Evolutionary conservation across 164 flowering plant genomes (phyloP).

Genomic region (Vitis cinerea): DNA sequence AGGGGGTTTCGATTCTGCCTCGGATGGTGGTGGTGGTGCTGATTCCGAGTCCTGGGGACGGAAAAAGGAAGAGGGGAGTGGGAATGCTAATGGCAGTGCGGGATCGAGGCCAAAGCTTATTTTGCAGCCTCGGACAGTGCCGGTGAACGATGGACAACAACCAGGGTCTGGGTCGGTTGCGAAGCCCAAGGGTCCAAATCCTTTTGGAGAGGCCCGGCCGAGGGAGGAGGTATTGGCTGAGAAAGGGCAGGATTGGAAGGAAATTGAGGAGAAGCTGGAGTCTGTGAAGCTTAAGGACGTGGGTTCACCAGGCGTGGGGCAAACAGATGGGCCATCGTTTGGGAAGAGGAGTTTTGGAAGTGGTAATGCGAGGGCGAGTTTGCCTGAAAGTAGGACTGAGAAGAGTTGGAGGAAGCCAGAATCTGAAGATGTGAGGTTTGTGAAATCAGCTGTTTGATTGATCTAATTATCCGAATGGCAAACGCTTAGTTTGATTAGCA

Average conservation of each 20-base stretch:
- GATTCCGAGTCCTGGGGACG: constrained; percentile 55
- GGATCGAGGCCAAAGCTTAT: constrained; percentile 67
- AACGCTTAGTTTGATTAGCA: too few relatives aligned
- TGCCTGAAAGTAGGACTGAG: constrained; percentile 32
- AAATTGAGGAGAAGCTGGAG: constrained; percentile 85
- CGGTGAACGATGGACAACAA: constrained; percentile 37
- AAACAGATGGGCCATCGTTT: constrained; percentile 19
- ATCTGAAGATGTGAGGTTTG: constrained; percentile 28
- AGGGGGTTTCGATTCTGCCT: constrained; percentile 26
- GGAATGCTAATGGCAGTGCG: constrained; percentile 9
- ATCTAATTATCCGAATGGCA: neutral
- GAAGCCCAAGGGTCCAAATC: constrained; percentile 64
- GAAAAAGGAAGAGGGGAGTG: constrained; percentile 36
- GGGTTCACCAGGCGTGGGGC: constrained; percentile 13
- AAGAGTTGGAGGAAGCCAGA: constrained; percentile 77
- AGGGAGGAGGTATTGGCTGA: constrained; percentile 93
- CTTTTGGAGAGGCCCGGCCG: constrained; percentile 96
- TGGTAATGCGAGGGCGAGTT: constrained; percentile 36
- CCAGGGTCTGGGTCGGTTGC: constrained; percentile 19
- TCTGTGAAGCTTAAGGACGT: constrained; percentile 60
- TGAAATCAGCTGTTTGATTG: neutral
- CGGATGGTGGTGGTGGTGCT: constrained; percentile 15
- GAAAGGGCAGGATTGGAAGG: constrained; percentile 92
- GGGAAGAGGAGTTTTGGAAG: constrained; percentile 48
- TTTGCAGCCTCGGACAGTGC: constrained; percentile 72